A percentile compares a stretch with the other conserved stretches of the same genome.
Conservation (phyloP, 192 early-diverging fungal genomes). For the Thoreauomyces humboldtii region DNA sequence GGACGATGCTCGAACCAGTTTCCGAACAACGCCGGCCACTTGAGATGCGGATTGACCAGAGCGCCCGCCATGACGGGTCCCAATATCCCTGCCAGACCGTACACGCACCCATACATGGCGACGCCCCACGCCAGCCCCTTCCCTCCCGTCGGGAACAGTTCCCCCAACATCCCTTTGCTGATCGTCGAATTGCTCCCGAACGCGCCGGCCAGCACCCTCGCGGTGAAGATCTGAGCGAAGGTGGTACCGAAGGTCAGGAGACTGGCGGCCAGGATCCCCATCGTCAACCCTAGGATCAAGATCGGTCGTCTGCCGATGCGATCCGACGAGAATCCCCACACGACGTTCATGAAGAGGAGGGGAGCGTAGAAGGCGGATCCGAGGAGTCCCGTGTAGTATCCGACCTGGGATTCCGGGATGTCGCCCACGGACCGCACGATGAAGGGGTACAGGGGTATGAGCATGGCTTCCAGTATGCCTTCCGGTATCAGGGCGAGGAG, state of each 20-base stretch:
- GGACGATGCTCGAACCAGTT: constrained; percentile 17
- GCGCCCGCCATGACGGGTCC: constrained; percentile 42
- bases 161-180: constrained; percentile 47
- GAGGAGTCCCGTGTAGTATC: constrained; percentile 42
- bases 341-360: constrained; percentile 45
- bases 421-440: constrained; percentile 27
- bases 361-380: constrained; percentile 47
- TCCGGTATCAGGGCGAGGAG: constrained; percentile 44
- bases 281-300: constrained; percentile 17
- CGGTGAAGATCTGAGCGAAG: constrained; percentile 26
- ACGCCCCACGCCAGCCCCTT: constrained; percentile 38
- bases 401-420: constrained; percentile 21
- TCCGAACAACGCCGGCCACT: constrained; percentile 7
- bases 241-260: constrained; percentile 26
- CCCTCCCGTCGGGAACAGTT: constrained; percentile 34
- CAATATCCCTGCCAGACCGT: constrained; percentile 43
- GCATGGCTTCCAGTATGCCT: constrained; percentile 42
- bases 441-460: constrained; percentile 46
- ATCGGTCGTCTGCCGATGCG: constrained; percentile 32
- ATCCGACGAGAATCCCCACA: constrained; percentile 48
- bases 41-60: constrained; percentile 9
- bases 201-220: constrained; percentile 43
- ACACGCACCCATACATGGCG: constrained; percentile 46
- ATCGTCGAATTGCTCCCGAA: constrained; percentile 50
- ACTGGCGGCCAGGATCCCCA: constrained; percentile 2